Percentiles rank a stretch among this genome's conserved stretches.
These are phyloP conservation scores for Sugiyamaella mastotermitis DNA, from an alignment of 805 yeast genomes.

Conservation along the genomic window DNA sequence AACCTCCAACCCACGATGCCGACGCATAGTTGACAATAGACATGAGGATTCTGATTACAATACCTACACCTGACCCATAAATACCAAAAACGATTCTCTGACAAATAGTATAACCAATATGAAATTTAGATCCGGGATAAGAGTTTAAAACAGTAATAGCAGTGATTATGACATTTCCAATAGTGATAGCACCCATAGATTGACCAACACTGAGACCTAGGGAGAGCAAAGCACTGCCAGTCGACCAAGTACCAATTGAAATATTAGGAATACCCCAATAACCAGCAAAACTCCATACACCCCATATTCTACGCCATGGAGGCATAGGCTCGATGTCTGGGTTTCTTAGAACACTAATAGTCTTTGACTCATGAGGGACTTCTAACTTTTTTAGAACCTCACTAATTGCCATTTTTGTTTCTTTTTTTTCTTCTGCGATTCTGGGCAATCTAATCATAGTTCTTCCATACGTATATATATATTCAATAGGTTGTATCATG, in stretches of 20 bases:
- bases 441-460: too few relatives aligned
- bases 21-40: too few relatives aligned
- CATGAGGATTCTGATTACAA: too few relatives aligned
- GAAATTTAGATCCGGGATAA: slow-evolving; percentile 43
- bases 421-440: too few relatives aligned
- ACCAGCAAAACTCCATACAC: slow-evolving; percentile 33
- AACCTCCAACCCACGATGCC: too few relatives aligned
- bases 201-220: slow-evolving; percentile 41
- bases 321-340: too few relatives aligned
- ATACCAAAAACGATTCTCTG: slow-evolving; percentile 44
- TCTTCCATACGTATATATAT: too few relatives aligned
- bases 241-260: slow-evolving; percentile 37
- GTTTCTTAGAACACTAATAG: too few relatives aligned
- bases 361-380: too few relatives aligned
- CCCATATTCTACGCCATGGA: slow-evolving; percentile 44
- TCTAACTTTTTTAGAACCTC: too few relatives aligned
- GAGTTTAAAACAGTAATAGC: slow-evolving; percentile 39
- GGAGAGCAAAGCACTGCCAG: slow-evolving; percentile 38
- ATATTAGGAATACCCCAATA: slow-evolving; percentile 23
- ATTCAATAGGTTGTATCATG: too few relatives aligned
- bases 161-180: slow-evolving; percentile 38
- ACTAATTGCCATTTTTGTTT: too few relatives aligned
- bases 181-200: slow-evolving; percentile 39
- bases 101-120: slow-evolving; percentile 44
- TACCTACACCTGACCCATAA: slow-evolving; percentile 39